Evolutionary conservation across 257 asterid species (phyloP), one percentile per base, ranked within the genome.

Genomic region (Petunia secreta): DNA sequence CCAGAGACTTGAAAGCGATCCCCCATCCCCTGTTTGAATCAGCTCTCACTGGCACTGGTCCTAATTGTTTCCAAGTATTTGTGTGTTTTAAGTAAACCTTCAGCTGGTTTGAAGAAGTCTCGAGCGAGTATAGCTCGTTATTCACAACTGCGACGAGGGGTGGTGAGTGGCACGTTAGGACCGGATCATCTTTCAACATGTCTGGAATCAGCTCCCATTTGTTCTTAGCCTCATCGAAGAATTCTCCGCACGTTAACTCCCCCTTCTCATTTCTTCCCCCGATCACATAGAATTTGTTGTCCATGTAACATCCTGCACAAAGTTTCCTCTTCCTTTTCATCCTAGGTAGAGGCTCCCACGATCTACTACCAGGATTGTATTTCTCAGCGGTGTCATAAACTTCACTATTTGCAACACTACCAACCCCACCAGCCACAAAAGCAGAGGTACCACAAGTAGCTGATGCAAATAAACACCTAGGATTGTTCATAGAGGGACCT

Each of bases 301-400:
- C 97, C 97, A 93, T 93, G 83, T 85, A 93, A 63, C 90, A 90
- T 0, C 97, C 97, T 0, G 97, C 79, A 44, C 97, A 93, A 0
- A 90, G 79, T 60, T 85, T 84, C 79, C 97, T 71, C 77, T 53
- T 86, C 78, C 74, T 83, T 6, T 82, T 90, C 97, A 93, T 93
- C 88, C 87, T 79, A 0, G 97, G 97, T 65, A 93, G 92, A 0
- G 86, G 82, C 3, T 86, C 91, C 97, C 97, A 93, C 0, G 83
- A 77, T 10, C 88, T 84, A 34, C 67, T 78, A 16, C 81, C 89
- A 0, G 95, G 87, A 39, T 88, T 83, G 80, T 93, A 93, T 38
- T 71, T 91, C 75, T 93, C 97, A 4, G 93, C 95, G 0, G 91
- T 82, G 85, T 88, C 87, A 4, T 85, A 88, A 6, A 88, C 91